These are phyloP conservation scores for Austroboletus sp. DNA, from an alignment of 1,284 basidiomycete species.

Conservation along the genomic window DNA sequence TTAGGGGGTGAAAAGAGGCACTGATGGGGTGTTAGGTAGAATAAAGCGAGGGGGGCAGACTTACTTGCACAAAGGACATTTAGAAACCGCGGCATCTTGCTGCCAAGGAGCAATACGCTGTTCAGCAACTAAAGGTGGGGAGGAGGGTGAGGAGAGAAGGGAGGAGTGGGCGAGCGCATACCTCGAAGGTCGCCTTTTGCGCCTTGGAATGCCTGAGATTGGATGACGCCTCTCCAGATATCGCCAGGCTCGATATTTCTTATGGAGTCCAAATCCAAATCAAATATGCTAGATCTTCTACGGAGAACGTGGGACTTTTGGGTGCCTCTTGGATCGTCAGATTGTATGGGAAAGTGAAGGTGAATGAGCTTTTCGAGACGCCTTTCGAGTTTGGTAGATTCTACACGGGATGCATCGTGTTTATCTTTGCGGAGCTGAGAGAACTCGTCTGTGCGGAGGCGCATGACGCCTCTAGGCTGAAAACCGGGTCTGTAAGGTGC, in stretches of 20 bases:
- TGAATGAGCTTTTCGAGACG: slow-evolving; percentile 80
- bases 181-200: slow-evolving; percentile 55
- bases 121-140: slow-evolving; percentile 57
- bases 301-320: slow-evolving; percentile 18
- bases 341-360: slow-evolving; percentile 63
- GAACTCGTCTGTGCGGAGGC: slow-evolving; percentile 74
- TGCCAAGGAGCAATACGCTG: slow-evolving; percentile 95
- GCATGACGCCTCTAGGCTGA: slow-evolving; percentile 59
- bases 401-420: slow-evolving; percentile 60
- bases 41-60: slow-evolving; percentile 27
- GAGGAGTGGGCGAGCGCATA: slow-evolving; percentile 25
- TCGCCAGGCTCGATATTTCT: slow-evolving; percentile 55
- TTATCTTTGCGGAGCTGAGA: slow-evolving; percentile 49
- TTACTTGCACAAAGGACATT: slow-evolving; percentile 82
- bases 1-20: slow-evolving; percentile 79
- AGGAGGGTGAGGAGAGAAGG: slow-evolving; percentile 7
- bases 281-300: slow-evolving; percentile 62
- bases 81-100: slow-evolving; percentile 66
- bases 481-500: slow-evolving; percentile 63
- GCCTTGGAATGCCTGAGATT: slow-evolving; percentile 36
- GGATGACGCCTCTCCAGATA: slow-evolving; percentile 54
- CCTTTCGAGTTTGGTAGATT: slow-evolving; percentile 73
- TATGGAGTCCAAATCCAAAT: slow-evolving; percentile 49
- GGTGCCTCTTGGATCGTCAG: slow-evolving; percentile 19
- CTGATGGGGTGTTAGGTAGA: slow-evolving; percentile 32